Evolutionary conservation across 1,284 basidiomycete genomes (phyloP), one percentile per base, ranked within the genome.

Genomic region (Sporisorium graminicola): DNA sequence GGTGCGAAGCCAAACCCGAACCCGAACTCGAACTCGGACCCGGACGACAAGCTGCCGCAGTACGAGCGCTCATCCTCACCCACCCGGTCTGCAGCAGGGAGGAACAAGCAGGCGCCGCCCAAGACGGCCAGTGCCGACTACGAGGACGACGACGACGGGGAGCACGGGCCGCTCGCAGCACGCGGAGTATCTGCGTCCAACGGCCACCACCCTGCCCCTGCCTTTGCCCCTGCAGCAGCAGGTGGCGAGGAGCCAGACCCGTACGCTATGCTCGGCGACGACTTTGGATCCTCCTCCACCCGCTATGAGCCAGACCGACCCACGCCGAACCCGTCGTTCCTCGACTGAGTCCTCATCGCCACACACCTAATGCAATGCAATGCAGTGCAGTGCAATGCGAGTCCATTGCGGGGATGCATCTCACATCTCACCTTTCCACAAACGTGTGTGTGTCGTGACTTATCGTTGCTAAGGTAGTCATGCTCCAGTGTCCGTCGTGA

Each of bases 191-290:
- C 31, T 18, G 49, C 18, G 8, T 31, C 49, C 24, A 33, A 50
- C 8, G 62, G 42, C 9, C 51, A 26, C 12, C 58, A 64, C 7
- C n/a, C n/a, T n/a, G n/a, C n/a, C n/a, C n/a, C n/a, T n/a, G n/a
- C n/a, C n/a, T n/a, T n/a, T n/a, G n/a, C n/a, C n/a, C n/a, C n/a
- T n/a, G n/a, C n/a, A n/a, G n/a, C n/a, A n/a, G 35, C 5, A 56
- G 73, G 56, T n/a, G 54, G 20, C 5, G 62, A 58, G 27, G 61
- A 57, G 22, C 29, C 60, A 0, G 75, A 77, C 47, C 75, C 75
- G 1, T 77, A 73, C 57, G 75, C 75, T 8, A 77, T 77, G 75
- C 52, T 77, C 5, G 70, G 59, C 20, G 72, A 70, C 43, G 65
- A 69, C 10, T 68, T 74, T 42, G 74, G 69, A 4, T 35, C 61